Conservation (phyloP, 2,329 filamentous ascomycete genomes). For the Dactylonectria macrodidyma region DNA sequence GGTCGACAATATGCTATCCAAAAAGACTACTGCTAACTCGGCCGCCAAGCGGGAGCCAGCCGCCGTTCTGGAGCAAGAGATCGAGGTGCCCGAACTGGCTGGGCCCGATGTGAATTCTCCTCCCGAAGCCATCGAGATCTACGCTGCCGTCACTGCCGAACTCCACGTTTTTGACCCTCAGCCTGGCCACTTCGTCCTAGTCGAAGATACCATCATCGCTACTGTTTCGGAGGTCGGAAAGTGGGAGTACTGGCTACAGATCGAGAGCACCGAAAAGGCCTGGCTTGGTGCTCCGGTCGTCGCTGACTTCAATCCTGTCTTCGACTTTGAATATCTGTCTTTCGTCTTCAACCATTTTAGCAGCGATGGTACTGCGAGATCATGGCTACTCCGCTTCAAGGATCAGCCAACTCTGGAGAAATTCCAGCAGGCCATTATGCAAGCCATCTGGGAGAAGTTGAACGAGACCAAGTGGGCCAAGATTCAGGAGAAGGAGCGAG, state of each 20-base stretch:
- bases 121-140: slow-evolving; percentile 79
- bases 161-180: slow-evolving; percentile 95
- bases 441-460: slow-evolving; percentile 95
- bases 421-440: slow-evolving; percentile 95
- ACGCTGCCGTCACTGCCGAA: slow-evolving; percentile 84
- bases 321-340: slow-evolving; percentile 98
- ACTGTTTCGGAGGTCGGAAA: slow-evolving; percentile 88
- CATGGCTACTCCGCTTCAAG: slow-evolving; percentile 94
- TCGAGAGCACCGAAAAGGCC: slow-evolving; percentile 80
- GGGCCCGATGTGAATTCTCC: slow-evolving; percentile 54
- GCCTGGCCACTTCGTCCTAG: slow-evolving; percentile 85
- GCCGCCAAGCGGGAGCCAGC: slow-evolving; percentile 60
- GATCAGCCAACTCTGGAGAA: slow-evolving; percentile 84
- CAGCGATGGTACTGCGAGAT: slow-evolving; percentile 90
- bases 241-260: slow-evolving; percentile 97
- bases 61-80: slow-evolving; percentile 51
- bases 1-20: slow-evolving; percentile 69
- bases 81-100: slow-evolving; percentile 46
- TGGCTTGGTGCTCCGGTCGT: slow-evolving; percentile 91
- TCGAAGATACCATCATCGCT: slow-evolving; percentile 82
- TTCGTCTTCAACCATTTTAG: slow-evolving; percentile 99
- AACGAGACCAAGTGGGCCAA: slow-evolving; percentile 96
- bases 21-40: slow-evolving; percentile 64
- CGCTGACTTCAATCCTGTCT: slow-evolving; percentile 96
- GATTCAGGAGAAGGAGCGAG: slow-evolving; percentile 90